phyloP scores from a whole-genome alignment of 2,329 filamentous ascomycete species.

The Mollisiaceae sp. region DNA sequence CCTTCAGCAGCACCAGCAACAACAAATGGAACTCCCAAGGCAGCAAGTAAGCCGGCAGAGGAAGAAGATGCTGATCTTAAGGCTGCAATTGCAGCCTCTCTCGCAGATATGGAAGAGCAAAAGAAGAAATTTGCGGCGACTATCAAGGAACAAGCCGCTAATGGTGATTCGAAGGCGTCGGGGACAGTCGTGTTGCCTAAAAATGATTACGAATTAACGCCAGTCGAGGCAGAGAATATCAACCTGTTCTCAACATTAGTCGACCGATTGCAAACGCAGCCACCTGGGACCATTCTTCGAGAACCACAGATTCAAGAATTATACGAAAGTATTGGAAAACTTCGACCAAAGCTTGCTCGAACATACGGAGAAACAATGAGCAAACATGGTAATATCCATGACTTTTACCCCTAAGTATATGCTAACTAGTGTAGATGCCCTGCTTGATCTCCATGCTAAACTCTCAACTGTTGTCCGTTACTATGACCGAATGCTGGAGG shows the following conservation, averaged over 20 bases:
- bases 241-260: slow-evolving; percentile 94
- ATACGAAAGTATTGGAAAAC: slow-evolving; percentile 93
- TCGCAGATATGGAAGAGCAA: slow-evolving; percentile 97
- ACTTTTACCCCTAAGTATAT: background rate
- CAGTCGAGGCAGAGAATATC: slow-evolving; percentile 96
- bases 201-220: slow-evolving; percentile 92
- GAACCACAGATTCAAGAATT: slow-evolving; percentile 98
- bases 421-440: slow-evolving; percentile 69
- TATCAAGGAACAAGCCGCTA: slow-evolving; percentile 77
- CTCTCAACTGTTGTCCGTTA: slow-evolving; percentile 95
- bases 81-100: slow-evolving; percentile 90
- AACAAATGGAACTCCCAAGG: slow-evolving; percentile 40
- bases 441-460: slow-evolving; percentile 93
- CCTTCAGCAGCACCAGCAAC: slow-evolving; percentile 40
- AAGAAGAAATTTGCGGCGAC: slow-evolving; percentile 87
- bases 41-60: slow-evolving; percentile 61
- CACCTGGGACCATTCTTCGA: slow-evolving; percentile 91
- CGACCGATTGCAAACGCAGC: slow-evolving; percentile 91
- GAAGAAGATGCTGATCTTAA: slow-evolving; percentile 94
- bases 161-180: slow-evolving; percentile 52
- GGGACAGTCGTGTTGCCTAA: slow-evolving; percentile 71
- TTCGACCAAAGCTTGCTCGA: slow-evolving; percentile 90
- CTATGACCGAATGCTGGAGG: slow-evolving; percentile 97
- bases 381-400: slow-evolving; percentile 79
- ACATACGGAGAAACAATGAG: slow-evolving; percentile 99